A percentile compares a stretch with the other conserved stretches of the same genome.
phyloP scores from a whole-genome alignment of 441 rosid species.

The Mallotus japonicus region DNA sequence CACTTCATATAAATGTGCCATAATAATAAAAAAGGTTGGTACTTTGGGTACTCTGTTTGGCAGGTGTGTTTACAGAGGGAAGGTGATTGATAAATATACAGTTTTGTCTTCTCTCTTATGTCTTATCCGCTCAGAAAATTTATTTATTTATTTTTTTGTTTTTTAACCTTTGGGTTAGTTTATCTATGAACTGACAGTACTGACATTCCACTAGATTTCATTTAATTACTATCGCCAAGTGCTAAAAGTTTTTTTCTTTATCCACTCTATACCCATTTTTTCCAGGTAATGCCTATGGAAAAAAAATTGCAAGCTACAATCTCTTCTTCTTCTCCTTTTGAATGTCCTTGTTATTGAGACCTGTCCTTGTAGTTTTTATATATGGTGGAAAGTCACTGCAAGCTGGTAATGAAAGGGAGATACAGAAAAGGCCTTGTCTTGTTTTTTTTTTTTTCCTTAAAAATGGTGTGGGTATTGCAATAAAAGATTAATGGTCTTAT shows the following conservation, averaged over 20 bases:
- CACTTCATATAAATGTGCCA: not conserved
- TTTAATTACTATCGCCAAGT: constrained; percentile 28
- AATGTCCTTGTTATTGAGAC: constrained; percentile 14
- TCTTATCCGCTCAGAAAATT: constrained; percentile 22
- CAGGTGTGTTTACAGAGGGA: constrained; percentile 1
- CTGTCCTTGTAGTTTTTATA: not conserved
- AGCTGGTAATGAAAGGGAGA: not conserved
- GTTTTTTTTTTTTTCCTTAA: no score
- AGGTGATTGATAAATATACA: not conserved
- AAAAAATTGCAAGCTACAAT: no score
- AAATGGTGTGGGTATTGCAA: no score
- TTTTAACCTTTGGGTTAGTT: constrained; percentile 15
- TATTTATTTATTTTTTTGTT: constrained; percentile 6
- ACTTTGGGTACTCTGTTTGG: constrained; percentile 14
- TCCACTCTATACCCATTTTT: constrained; percentile 9
- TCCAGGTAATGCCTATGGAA: not conserved
- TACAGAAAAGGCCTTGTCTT: no score
- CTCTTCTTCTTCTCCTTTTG: constrained; percentile 19
- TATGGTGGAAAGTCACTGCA: no score
- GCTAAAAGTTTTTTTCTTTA: not conserved
- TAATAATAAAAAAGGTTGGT: not conserved
- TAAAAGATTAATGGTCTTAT: constrained; percentile 28
- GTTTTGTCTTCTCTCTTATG: constrained; percentile 30
- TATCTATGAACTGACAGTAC: constrained; percentile 35
- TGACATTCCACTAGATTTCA: constrained; percentile 58